Evolutionary conservation across 768 basidiomycete genomes (phyloP), one percentile per base, ranked within the genome.

Genomic region (Amanita inopinata): DNA sequence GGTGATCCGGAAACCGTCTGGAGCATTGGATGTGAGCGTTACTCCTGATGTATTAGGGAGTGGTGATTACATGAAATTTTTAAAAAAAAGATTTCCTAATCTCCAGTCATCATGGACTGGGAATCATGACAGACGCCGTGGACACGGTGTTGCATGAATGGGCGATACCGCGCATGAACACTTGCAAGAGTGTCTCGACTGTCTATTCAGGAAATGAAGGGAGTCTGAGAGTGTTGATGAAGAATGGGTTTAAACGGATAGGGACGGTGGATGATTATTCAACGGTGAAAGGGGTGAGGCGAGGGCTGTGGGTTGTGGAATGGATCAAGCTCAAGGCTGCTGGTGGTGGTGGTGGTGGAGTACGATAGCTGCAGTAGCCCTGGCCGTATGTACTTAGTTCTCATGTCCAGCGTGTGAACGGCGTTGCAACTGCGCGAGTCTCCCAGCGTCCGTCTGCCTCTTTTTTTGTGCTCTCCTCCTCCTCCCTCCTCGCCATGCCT

Each of bases 91-190:
- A 57, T 41, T 60, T 45, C 35, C 50, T 61, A 24, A 50, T 52
- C 10, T 47, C 55, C 3, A 54, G 51, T 10, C 51, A 58, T 38
- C 57, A 58, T 38, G 52, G 56, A 9, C 46, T 47, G 38, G 59
- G 61, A 3, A 83, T 87, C 48, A 86, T 86, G 85, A 71, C 73
- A 15, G 74, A 72, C n/a, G 80, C 71, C 0, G 52, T 87, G 23
- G 58, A 58, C 5, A 70, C 69, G 4, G 36, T 88, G 23, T 40
- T 86, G 33, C 53, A 69, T 12, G 53, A 67, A 8, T 84, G 84
- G 82, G 74, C 64, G 15, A 62, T 83, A 31, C 80, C 80, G 1
- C 61, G 78, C 37, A 82, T 86, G 83, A 66, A 69, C 0, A 65
- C 70, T 5, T 66, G 66, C 6, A 54, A 54, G 36, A 63, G 83